These are phyloP conservation scores for Echeveria elegans DNA, from an alignment of 164 flowering plant species.

Conservation along the genomic window DNA sequence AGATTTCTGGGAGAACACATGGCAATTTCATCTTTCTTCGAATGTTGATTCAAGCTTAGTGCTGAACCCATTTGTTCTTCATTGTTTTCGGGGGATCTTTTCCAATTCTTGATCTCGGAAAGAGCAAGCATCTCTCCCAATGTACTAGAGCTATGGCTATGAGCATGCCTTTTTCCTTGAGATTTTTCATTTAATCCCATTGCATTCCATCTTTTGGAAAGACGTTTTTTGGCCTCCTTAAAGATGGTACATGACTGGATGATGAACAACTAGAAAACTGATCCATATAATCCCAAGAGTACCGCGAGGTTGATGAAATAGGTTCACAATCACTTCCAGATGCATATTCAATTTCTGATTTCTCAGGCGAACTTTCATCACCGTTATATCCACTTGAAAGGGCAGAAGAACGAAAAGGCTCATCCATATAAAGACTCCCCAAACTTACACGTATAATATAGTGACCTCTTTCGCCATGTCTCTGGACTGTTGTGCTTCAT, in stretches of 20 bases:
- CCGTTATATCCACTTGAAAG: slow-evolving; percentile 78
- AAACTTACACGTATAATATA: slow-evolving; percentile 48
- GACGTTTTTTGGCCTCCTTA: slow-evolving; percentile 93
- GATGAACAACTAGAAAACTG: slow-evolving; percentile 59
- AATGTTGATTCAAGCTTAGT: slow-evolving; percentile 20
- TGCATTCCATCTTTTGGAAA: slow-evolving; percentile 95
- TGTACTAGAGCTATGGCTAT: slow-evolving; percentile 68
- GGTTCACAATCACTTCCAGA: slow-evolving; percentile 72
- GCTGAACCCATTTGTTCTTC: slow-evolving; percentile 30
- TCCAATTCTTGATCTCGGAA: slow-evolving; percentile 46
- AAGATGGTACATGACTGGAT: slow-evolving; percentile 69
- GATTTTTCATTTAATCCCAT: slow-evolving; percentile 50
- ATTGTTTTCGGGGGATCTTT: slow-evolving; percentile 23
- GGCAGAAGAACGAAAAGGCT: slow-evolving; percentile 57
- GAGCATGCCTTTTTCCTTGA: slow-evolving; percentile 48
- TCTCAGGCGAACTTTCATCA: slow-evolving; percentile 74
- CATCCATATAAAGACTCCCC: slow-evolving; percentile 47
- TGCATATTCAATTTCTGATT: slow-evolving; percentile 58
- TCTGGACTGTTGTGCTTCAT: slow-evolving; percentile 42
- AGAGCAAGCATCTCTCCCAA: slow-evolving; percentile 97
- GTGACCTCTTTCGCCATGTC: slow-evolving; percentile 65
- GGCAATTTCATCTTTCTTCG: slow-evolving; percentile 21
- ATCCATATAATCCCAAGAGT: slow-evolving; percentile 72
- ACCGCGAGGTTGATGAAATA: slow-evolving; percentile 67
- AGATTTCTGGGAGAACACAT: slow-evolving; percentile 48